Percentiles rank a stretch among this genome's conserved stretches.
phyloP scores from a whole-genome alignment of 768 basidiomycete species.

The Leccinum barrowsii region DNA sequence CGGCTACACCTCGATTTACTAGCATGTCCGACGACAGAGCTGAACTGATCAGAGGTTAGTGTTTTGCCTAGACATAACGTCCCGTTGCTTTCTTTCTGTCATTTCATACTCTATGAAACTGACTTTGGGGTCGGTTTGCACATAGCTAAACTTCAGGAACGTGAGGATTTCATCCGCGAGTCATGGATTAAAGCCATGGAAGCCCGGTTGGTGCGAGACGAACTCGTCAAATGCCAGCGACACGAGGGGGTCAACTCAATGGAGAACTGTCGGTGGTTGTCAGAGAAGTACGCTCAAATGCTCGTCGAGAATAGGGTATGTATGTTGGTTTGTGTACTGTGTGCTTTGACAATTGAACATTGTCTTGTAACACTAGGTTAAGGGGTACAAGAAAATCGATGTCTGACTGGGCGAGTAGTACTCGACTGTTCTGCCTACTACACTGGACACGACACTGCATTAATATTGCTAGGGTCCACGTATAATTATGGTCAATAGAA shows the following conservation, averaged over 20 bases:
- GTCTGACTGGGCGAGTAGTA: slow-evolving; percentile 24
- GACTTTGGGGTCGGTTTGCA: neutral
- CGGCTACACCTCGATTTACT: neutral
- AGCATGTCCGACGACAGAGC: slow-evolving; percentile 34
- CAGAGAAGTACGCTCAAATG: slow-evolving; percentile 79
- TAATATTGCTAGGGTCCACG: neutral
- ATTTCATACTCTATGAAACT: neutral
- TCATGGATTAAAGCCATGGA: slow-evolving; percentile 97
- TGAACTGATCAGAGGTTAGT: slow-evolving; percentile 32
- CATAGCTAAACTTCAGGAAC: slow-evolving; percentile 59
- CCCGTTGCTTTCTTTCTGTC: neutral
- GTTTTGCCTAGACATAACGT: neutral
- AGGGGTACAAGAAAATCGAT: slow-evolving; percentile 83
- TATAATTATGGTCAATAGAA: slow-evolving; percentile 12
- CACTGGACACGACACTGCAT: neutral
- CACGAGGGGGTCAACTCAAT: slow-evolving; percentile 90
- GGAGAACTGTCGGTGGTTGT: slow-evolving; percentile 82
- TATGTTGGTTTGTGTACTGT: slow-evolving; percentile 25
- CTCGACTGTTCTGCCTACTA: neutral
- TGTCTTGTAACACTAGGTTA: slow-evolving; percentile 51
- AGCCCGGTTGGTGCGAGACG: slow-evolving; percentile 79
- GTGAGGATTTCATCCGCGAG: slow-evolving; percentile 79
- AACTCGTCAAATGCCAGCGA: slow-evolving; percentile 85
- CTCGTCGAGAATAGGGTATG: slow-evolving; percentile 77
- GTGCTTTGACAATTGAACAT: slow-evolving; percentile 2